Base-by-base conservation (phyloP, 2,329 filamentous ascomycete genomes). In the Botrytis elliptica region DNA sequence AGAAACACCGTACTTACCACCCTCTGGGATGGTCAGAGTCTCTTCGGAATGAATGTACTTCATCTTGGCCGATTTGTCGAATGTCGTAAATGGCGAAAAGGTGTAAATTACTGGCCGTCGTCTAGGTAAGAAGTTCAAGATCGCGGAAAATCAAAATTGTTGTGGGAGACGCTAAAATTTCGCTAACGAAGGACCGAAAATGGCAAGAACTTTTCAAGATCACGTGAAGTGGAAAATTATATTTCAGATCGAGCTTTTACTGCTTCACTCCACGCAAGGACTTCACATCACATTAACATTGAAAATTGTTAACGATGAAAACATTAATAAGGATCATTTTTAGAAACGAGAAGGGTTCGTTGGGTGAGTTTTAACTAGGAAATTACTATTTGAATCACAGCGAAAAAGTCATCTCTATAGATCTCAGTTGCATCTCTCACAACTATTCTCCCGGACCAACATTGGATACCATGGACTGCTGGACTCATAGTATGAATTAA, bases 1-100 rank as follows among this genome's bases (percentile, higher is more conserved):
- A 44, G 71, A 59, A 65, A 68, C 42, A 55, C 75, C 74, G 40
- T 29, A 93, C 93, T 88, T 91, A 97, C 94, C 94, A 89, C 95
- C 93, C 86, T 98, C 94, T 84, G 97, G 96, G 87, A 99, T 94
- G 83, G 91, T 90, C 88, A 99, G 90, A 87, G 90, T 89, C 91
- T 99, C 95, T 88, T 95, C 90, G 84, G 94, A 97, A 91, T 98
- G 94, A 89, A 99, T 97, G 93, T 98, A 98, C 90, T 93, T 97
- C 96, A 98, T 98, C 88, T 93, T 98, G 92, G 88, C 79, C 75
- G 77, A 71, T 77, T 76, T 76, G 79, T 80, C 76, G 78, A 72
- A 65, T 72, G 64, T 72, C 71, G 71, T 62, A 72, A 72, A 72
- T 72, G 71, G 71, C 71, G 71, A 60, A 68, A 72, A 67, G 71